phyloP scores from a whole-genome alignment of 192 early-diverging fungal species.

The Coemansia sp. region DNA sequence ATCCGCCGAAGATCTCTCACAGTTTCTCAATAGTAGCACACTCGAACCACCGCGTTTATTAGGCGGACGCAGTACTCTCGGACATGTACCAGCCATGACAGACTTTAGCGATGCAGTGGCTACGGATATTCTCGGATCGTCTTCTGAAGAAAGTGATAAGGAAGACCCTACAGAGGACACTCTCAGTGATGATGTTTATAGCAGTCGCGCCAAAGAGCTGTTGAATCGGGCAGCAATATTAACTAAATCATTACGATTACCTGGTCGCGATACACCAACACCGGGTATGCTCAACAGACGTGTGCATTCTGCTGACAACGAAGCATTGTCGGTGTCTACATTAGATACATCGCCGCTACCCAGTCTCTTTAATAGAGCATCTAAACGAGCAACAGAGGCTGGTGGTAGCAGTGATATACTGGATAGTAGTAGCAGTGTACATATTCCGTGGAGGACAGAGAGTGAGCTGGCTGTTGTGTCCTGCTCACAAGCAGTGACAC shows the following conservation, averaged over 20 bases:
- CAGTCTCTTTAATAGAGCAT: background rate
- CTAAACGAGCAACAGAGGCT: background rate
- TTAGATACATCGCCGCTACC: background rate
- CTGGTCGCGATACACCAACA: background rate
- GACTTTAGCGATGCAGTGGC: conserved; percentile 18
- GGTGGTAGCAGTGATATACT: background rate
- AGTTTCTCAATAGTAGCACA: background rate
- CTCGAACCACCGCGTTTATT: background rate
- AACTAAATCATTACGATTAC: background rate
- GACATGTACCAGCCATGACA: background rate
- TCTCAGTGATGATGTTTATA: background rate
- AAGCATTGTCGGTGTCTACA: background rate
- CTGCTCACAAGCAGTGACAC: conserved; percentile 3
- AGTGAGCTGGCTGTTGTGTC: background rate
- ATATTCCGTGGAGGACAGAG: conserved; percentile 1
- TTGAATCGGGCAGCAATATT: background rate
- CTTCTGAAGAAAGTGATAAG: conserved; percentile 3
- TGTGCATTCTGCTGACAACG: conserved; percentile 5
- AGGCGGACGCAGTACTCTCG: background rate
- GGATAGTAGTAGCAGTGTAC: background rate
- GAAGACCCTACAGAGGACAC: background rate
- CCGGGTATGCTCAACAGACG: background rate
- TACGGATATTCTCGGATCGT: conserved; percentile 29
- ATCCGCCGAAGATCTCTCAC: background rate
- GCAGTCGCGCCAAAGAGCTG: background rate